These are phyloP conservation scores for Craterostigma plantagineum DNA, from an alignment of 257 asterid genomes.

Conservation along the genomic window DNA sequence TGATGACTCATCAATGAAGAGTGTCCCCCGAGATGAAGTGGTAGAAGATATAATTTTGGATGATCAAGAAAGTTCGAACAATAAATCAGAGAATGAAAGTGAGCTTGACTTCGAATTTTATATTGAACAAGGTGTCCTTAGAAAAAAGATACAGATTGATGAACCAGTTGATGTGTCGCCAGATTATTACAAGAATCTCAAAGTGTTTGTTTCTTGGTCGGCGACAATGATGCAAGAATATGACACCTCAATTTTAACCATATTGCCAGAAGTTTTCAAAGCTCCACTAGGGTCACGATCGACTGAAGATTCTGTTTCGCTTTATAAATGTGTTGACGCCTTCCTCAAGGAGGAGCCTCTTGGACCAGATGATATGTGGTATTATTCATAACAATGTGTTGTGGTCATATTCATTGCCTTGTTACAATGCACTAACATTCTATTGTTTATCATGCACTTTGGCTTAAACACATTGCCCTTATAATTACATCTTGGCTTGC, in stretches of 20 bases:
- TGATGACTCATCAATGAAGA: background rate
- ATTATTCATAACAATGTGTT: conserved; percentile 10
- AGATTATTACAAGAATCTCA: conserved; percentile 23
- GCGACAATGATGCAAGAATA: conserved; percentile 31
- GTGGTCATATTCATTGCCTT: background rate
- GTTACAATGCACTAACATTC: too few relatives aligned
- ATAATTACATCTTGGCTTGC: too few relatives aligned
- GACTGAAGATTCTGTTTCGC: conserved; percentile 69
- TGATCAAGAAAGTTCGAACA: too few relatives aligned
- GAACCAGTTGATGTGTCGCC: conserved; percentile 26
- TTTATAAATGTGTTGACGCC: conserved; percentile 89
- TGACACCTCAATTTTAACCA: conserved; percentile 28
- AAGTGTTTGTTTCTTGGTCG: conserved; percentile 69
- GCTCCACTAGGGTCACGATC: conserved; percentile 40
- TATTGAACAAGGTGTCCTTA: too few relatives aligned
- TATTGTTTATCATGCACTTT: too few relatives aligned
- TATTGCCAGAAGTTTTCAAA: conserved; percentile 69
- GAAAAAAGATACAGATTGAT: conserved; percentile 25
- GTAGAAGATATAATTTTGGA: too few relatives aligned
- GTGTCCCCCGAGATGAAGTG: too few relatives aligned
- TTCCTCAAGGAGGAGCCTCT: conserved; percentile 95
- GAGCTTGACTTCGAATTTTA: too few relatives aligned
- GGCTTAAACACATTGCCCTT: too few relatives aligned
- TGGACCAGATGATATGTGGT: conserved; percentile 99
- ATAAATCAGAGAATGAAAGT: too few relatives aligned